These are phyloP conservation scores for Cordyceps pruinosa DNA, from an alignment of 2,329 filamentous ascomycete species.

Conservation along the genomic window DNA sequence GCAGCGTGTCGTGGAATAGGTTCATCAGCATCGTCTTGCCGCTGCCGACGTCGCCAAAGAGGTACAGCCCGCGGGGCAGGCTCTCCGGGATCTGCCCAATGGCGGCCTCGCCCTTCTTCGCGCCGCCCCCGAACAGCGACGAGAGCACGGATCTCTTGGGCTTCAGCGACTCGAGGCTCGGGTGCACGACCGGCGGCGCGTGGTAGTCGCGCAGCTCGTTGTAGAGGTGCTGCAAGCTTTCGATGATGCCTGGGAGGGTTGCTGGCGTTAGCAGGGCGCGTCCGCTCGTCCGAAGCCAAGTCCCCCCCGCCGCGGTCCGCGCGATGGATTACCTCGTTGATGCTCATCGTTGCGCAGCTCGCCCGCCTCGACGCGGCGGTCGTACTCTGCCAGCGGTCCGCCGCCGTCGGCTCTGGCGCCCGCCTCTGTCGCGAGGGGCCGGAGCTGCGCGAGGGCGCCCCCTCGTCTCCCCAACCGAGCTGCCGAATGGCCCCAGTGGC, in stretches of 20 bases:
- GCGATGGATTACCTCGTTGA: slow-evolving; percentile 61
- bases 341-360: slow-evolving; percentile 79
- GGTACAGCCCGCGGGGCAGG: slow-evolving; percentile 82
- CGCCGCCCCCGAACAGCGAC: slow-evolving; percentile 54
- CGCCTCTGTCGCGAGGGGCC: slow-evolving; percentile 25
- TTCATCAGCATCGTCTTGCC: slow-evolving; percentile 99
- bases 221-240: slow-evolving; percentile 82
- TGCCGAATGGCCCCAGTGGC: not conserved
- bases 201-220: slow-evolving; percentile 70
- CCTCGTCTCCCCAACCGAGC: slow-evolving; percentile 1
- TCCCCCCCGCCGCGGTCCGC: not conserved
- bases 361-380: slow-evolving; percentile 67
- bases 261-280: not conserved
- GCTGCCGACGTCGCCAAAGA: slow-evolving; percentile 93
- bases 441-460: slow-evolving; percentile 14
- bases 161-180: slow-evolving; percentile 64
- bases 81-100: slow-evolving; percentile 57
- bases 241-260: slow-evolving; percentile 62
- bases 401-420: slow-evolving; percentile 26
- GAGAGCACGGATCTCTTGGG: slow-evolving; percentile 48
- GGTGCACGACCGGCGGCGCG: slow-evolving; percentile 68
- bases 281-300: not conserved
- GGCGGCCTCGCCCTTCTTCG: slow-evolving; percentile 29
- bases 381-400: slow-evolving; percentile 84
- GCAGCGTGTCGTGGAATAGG: slow-evolving; percentile 90